Evolutionary conservation across 148 eudicot species (phyloP).

Genomic region (Gaultheria prostrata): DNA sequence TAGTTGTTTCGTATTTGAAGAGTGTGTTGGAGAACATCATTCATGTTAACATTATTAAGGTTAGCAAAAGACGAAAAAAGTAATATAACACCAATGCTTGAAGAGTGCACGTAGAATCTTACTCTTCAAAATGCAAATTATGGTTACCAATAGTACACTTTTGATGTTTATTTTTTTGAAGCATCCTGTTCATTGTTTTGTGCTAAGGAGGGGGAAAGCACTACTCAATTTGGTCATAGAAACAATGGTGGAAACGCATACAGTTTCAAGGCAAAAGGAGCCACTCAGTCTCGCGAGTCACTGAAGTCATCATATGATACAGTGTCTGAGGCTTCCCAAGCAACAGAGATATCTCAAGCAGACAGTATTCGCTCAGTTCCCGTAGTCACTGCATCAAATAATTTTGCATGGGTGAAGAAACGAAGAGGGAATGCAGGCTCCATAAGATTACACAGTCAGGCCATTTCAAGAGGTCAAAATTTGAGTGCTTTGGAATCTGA

Average conservation of each 20-base stretch:
- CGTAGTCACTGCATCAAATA: constrained; percentile 26
- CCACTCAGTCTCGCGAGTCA: constrained; percentile 29
- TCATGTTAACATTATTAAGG: not conserved
- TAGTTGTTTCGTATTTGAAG: not conserved
- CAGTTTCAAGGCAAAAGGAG: constrained; percentile 36
- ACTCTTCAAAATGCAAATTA: not conserved
- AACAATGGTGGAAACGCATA: constrained; percentile 31
- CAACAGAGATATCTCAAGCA: constrained; percentile 57
- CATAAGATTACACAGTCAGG: constrained; percentile 21
- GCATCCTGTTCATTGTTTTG: not conserved
- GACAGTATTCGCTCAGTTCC: constrained; percentile 43
- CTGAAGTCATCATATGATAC: constrained; percentile 39
- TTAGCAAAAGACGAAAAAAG: not conserved
- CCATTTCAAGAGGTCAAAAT: constrained; percentile 25
- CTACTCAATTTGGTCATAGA: constrained; percentile 33
- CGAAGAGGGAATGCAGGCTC: constrained; percentile 26
- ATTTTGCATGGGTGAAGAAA: constrained; percentile 37
- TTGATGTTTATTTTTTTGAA: not conserved
- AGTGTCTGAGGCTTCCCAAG: constrained; percentile 56
- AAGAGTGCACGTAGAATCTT: not conserved
- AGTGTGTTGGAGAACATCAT: not conserved
- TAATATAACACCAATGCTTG: not conserved
- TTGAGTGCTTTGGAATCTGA: constrained; percentile 26
- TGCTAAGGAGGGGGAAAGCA: constrained; percentile 42
- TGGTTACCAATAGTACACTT: not conserved